Percentiles rank a stretch among this genome's conserved stretches.
These are phyloP conservation scores for Batrachochytrium dendrobatidis DNA, from an alignment of 371 early-diverging fungal species.

Conservation along the genomic window DNA sequence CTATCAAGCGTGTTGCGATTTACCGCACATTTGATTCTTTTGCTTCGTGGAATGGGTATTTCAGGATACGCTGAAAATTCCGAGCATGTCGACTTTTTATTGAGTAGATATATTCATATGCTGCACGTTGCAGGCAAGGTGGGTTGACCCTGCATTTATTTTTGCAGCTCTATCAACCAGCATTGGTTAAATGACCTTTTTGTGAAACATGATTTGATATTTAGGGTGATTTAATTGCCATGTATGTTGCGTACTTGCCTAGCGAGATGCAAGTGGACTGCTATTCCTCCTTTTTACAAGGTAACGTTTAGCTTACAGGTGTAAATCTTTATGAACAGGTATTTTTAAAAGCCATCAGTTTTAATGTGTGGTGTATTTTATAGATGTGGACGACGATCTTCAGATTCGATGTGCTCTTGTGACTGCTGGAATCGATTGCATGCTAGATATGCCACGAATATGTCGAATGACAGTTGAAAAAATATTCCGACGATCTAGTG, in stretches of 20 bases:
- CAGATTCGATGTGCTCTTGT: no score
- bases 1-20: conserved; percentile 20
- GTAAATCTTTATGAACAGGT: no score
- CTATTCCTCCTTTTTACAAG: conserved; percentile 21
- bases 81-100: conserved; percentile 19
- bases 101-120: conserved; percentile 25
- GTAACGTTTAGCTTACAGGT: no score
- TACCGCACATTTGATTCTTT: conserved; percentile 27
- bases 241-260: conserved; percentile 19
- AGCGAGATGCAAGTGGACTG: conserved; percentile 14
- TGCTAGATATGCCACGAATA: background rate
- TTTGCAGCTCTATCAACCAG: background rate
- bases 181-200: background rate
- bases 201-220: background rate
- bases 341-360: no score
- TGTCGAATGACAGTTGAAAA: background rate
- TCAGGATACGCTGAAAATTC: conserved; percentile 11
- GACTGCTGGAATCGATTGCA: background rate
- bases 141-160: background rate
- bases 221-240: conserved; percentile 20
- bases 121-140: conserved; percentile 26
- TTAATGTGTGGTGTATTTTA: no score
- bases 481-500: background rate
- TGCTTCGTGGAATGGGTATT: conserved; percentile 19
- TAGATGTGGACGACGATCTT: no score